These are phyloP conservation scores for Lomentospora prolificans DNA, from an alignment of 2,329 filamentous ascomycete species.

Conservation along the genomic window DNA sequence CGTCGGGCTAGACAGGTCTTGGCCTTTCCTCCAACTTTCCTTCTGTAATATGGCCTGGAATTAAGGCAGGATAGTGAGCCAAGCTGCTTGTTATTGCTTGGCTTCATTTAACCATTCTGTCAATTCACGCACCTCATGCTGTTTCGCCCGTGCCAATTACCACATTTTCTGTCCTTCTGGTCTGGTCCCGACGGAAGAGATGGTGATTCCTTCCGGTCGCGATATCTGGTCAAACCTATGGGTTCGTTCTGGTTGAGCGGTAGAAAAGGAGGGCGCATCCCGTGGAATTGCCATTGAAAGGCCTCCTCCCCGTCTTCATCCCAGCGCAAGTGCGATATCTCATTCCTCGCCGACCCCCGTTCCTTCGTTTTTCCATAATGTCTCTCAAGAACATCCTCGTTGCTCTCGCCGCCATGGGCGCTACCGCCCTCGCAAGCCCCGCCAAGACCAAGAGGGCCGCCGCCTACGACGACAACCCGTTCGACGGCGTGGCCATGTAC, in stretches of 20 bases:
- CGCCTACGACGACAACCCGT: slow-evolving; percentile 40
- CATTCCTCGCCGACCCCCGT: too few relatives aligned
- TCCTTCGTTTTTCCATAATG: background rate
- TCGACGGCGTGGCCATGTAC: slow-evolving; percentile 37
- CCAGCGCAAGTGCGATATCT: too few relatives aligned
- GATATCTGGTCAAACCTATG: background rate
- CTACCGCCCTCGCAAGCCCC: slow-evolving; percentile 1
- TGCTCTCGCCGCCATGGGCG: background rate
- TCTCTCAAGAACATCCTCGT: slow-evolving; percentile 5
- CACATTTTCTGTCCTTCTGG: background rate
- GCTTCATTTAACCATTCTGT: background rate
- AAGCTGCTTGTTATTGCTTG: background rate
- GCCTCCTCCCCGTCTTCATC: background rate
- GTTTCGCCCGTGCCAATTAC: background rate
- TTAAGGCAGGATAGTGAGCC: background rate
- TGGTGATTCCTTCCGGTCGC: background rate
- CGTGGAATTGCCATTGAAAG: too few relatives aligned
- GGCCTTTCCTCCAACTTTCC: too few relatives aligned
- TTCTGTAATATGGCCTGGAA: background rate
- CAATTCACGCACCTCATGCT: background rate
- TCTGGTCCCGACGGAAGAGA: background rate
- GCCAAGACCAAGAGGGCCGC: slow-evolving; percentile 18
- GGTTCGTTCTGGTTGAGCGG: background rate
- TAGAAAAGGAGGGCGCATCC: background rate
- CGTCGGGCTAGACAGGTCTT: background rate